Evolutionary conservation across 768 basidiomycete genomes (phyloP), one percentile per base, ranked within the genome.

Genomic region (Mycena metata): DNA sequence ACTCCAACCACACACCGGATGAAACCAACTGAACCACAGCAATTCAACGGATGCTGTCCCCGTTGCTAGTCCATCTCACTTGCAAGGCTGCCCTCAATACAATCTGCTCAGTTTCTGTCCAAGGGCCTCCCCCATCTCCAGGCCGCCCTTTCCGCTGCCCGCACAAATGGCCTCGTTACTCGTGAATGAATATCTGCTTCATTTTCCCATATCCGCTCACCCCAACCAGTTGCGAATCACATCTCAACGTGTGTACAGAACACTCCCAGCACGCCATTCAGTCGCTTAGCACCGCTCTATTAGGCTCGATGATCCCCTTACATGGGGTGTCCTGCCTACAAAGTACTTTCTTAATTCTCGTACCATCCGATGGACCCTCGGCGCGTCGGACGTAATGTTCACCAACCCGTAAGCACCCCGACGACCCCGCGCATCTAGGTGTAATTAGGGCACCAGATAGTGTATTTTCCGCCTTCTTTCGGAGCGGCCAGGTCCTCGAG

Each of bases 361-460:
- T 35, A 88, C 85, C 57, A 92, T 83, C n/a, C 86, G 96, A 56
- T 99, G 96, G 96, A 91, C 94, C 6, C 86, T 98, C 24, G 96
- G 96, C 41, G 95, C 95, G 12, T 91, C 93, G 9, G 96, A 99
- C 64, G 90, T 98, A 76, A 91, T 97, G 85, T 98, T 98, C 79
- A 98, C 94, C 6, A 97, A 96, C 79, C 90, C 92, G 91, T 95
- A 76, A 82, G 91, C 43, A 46, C 15, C 52, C 56, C 33, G 41
- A n/a, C 23, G 36, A 13, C 35, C 42, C 79, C 46, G 45, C 36
- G 13, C 56, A 36, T 52, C 42, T 59, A 39, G 51, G 59, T 57
- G 52, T 51, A 49, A 50, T 21, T 13, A 9, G 4, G 30, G 23
- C 61, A 46, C 64, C 77, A 86, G 84, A 69, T 77, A 96, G 95